Conservation (phyloP, 164 flowering plant genomes). For the Buxus sempervirens region DNA sequence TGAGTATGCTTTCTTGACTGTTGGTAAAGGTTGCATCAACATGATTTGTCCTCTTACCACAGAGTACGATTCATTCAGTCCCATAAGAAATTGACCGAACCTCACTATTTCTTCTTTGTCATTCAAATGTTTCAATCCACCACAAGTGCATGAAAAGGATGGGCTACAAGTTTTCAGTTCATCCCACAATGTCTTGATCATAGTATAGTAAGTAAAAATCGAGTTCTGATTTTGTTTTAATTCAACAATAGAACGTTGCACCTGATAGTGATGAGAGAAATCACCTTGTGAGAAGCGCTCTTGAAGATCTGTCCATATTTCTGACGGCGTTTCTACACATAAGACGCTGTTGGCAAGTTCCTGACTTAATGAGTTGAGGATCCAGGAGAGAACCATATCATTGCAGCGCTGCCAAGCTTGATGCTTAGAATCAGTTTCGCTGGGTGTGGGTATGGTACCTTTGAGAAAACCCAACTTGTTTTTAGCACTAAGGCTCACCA, state of each 20-base stretch:
- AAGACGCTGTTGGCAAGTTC: background rate
- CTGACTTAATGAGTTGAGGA: background rate
- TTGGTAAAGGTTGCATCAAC: too few relatives aligned
- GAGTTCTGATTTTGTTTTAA: background rate
- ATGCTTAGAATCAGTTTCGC: background rate
- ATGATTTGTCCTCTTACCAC: too few relatives aligned
- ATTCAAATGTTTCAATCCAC: background rate
- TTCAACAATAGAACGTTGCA: background rate
- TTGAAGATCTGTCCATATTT: background rate
- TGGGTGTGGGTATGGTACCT: background rate
- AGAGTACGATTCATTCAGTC: too few relatives aligned
- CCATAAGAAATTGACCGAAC: too few relatives aligned
- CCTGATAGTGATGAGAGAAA: background rate
- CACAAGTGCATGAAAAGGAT: background rate
- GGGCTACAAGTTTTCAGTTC: background rate
- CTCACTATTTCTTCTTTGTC: background rate
- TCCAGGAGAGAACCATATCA: constrained; percentile 7
- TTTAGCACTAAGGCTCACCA: background rate
- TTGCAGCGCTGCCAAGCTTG: constrained; percentile 2
- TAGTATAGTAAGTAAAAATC: constrained; percentile 1
- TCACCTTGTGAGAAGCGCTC: constrained; percentile 1
- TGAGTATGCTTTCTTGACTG: too few relatives aligned
- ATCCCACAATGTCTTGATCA: constrained; percentile 10
- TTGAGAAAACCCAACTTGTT: constrained; percentile 1
- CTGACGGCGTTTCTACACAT: background rate